Evolutionary conservation across 176 grass and related monocot species (phyloP), one percentile per base, ranked within the genome.

Genomic region (Avena sativa): DNA sequence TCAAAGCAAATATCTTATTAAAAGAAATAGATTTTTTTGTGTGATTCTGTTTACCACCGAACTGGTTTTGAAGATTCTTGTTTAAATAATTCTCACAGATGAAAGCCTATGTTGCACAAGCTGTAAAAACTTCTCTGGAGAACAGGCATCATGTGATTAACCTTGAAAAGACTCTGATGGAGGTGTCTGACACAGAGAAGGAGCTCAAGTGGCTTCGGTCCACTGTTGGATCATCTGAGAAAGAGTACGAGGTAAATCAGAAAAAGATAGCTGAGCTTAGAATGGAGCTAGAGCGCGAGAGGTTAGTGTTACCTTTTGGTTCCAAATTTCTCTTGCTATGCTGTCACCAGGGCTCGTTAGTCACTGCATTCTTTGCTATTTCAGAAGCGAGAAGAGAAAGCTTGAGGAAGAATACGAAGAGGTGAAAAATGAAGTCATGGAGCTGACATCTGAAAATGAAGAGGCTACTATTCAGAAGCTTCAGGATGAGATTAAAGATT

Each of bases 401-500:
- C 91, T 96, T 11, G 92, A 95, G 66, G 93, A 98, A 88, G 93
- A 92, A 87, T 89, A 89, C 28, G 84, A 85, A 65, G 92, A 94
- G 71, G 96, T 96, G 71, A 94, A 90, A 92, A 88, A 74, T 83
- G 93, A 98, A 94, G 92, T 98, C 71, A 87, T 75, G 74, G 92
- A 98, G 78, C 88, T 98, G 76, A 96, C 90, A 26, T 88, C 84
- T 34, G 93, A 98, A 76, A 92, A 81, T 38, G 96, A 95, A 89
- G 96, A 95, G 66, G 77, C 80, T 79, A 92, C 93, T 68, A 91
- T 98, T 71, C 89, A 94, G 78, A 98, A 94, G 52, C 93, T 98
- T 69, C 88, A 98, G 61, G 96, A 98, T 74, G 96, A 98, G 86
- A 94, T 96, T 71, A 92, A 95, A 73, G 96, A 98, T 58, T 98